Percentiles rank a stretch among this genome's conserved stretches.
phyloP scores from a whole-genome alignment of 2,329 filamentous ascomycete genomes.

The Xylariaceae sp. region DNA sequence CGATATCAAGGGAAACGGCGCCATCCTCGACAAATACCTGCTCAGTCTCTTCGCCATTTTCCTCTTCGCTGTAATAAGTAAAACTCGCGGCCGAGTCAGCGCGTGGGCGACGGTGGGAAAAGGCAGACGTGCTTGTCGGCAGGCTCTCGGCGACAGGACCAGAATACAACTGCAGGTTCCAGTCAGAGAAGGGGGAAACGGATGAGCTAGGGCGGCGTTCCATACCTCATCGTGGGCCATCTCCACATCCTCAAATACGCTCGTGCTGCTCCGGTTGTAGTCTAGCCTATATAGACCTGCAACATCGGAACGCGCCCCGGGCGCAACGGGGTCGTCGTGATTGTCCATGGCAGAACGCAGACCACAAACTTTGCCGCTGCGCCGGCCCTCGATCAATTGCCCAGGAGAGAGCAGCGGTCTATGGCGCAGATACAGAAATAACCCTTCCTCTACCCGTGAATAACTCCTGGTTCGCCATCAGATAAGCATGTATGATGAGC shows the following conservation, averaged over 20 bases:
- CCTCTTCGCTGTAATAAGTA: conserved; percentile 76
- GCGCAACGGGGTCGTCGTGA: conserved; percentile 24
- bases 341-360: conserved; percentile 22
- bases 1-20: conserved; percentile 29
- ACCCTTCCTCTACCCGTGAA: not conserved
- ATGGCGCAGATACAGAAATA: not conserved
- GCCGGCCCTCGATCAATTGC: conserved; percentile 9
- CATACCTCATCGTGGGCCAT: conserved; percentile 93
- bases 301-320: conserved; percentile 19
- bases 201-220: not conserved
- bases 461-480: conserved; percentile 1
- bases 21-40: conserved; percentile 39
- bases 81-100: conserved; percentile 86
- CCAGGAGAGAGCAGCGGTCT: not conserved
- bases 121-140: conserved; percentile 90
- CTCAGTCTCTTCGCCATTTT: conserved; percentile 39
- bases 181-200: conserved; percentile 17
- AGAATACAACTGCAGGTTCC: conserved; percentile 62
- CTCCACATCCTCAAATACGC: conserved; percentile 91
- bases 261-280: conserved; percentile 69
- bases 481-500: not conserved
- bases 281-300: conserved; percentile 57
- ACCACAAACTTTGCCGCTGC: conserved; percentile 4
- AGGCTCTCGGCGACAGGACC: conserved; percentile 93
- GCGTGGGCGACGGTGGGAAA: conserved; percentile 75